Evolutionary conservation across 805 yeast genomes (phyloP), one percentile per base, ranked within the genome.

Genomic region (Candida suzukii): DNA sequence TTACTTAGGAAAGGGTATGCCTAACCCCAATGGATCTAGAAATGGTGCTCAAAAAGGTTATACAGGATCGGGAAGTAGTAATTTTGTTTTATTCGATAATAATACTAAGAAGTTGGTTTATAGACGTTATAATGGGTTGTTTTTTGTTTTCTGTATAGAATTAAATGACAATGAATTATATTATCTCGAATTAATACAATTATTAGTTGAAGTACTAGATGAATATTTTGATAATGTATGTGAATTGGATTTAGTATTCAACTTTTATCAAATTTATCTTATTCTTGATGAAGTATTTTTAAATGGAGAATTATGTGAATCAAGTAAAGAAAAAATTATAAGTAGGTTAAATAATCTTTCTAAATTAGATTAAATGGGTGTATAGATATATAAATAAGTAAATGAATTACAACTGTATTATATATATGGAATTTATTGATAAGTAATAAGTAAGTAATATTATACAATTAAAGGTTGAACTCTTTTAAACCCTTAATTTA

Each of bases 171-270:
- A 85, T 54, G 97, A 88, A 55, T 72, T 93, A 44, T 76, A 80
- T 40, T 85, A 83, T 53, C 65, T 93, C 39, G 95, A 93, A 46
- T 78, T 85, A 22, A 78, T 91, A 30, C 98, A 91, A 56, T 67
- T 90, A 41, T 76, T 91, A 46, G 97, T 91, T 17, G 96, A 93
- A 62, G 78, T 88, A 9, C 66, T 91, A 41, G 98, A 91, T 59
- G 70, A 80, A 12, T 87, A 81, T 58, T 91, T 91, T 54, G 83
- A 88, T 48, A 88, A 81, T 53, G 98, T 91, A 8, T 90, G 97
- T 64, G 97, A 91, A 62, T 70, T 91, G 50, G 98, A 91, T 58
- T 71, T 93, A 42, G 95, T 93, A 18, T 93, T 90, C 68, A 88
- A 88, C 61, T 91, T 91, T 62, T 81, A 82, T 68, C 87, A 83